phyloP scores from a whole-genome alignment of 1,284 basidiomycete genomes.

The Afroboletus lepidellus region DNA sequence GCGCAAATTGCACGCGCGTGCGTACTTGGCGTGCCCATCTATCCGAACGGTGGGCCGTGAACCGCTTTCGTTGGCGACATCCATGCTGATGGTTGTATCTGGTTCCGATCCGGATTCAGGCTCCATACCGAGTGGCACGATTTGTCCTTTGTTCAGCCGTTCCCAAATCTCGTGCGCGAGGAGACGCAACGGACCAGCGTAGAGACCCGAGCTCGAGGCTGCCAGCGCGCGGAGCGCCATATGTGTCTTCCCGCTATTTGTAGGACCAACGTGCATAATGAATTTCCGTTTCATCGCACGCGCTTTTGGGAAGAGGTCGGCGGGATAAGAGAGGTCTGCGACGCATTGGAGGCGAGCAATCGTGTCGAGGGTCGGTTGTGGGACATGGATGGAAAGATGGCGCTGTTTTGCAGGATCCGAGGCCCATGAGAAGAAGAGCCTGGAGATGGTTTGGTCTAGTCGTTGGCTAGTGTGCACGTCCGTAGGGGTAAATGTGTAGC shows the following conservation, averaged over 20 bases:
- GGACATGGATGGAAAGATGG: conserved; percentile 20
- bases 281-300: conserved; percentile 65
- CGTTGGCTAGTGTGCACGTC: conserved; percentile 15
- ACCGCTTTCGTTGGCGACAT: conserved; percentile 28
- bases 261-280: conserved; percentile 96
- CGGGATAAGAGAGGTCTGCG: conserved; percentile 39
- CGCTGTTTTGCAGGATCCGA: conserved; percentile 28
- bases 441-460: conserved; percentile 36
- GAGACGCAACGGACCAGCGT: conserved; percentile 89
- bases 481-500: conserved; percentile 23
- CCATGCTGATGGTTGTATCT: conserved; percentile 34
- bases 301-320: conserved; percentile 35
- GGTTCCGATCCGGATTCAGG: conserved; percentile 27
- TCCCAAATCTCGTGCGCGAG: conserved; percentile 96
- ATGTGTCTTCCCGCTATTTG: conserved; percentile 97
- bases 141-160: conserved; percentile 86
- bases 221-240: conserved; percentile 88
- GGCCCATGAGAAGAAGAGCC: conserved; percentile 45
- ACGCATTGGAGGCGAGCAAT: conserved; percentile 35
- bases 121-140: conserved; percentile 60
- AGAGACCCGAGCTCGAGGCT: conserved; percentile 71
- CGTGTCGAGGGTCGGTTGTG: conserved; percentile 28
- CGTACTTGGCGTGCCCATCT: conserved; percentile 48
- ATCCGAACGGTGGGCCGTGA: conserved; percentile 37
- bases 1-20: conserved; percentile 80